Conservation (phyloP, 352 stramenopile species). For the Phytophthora pinifolia region DNA sequence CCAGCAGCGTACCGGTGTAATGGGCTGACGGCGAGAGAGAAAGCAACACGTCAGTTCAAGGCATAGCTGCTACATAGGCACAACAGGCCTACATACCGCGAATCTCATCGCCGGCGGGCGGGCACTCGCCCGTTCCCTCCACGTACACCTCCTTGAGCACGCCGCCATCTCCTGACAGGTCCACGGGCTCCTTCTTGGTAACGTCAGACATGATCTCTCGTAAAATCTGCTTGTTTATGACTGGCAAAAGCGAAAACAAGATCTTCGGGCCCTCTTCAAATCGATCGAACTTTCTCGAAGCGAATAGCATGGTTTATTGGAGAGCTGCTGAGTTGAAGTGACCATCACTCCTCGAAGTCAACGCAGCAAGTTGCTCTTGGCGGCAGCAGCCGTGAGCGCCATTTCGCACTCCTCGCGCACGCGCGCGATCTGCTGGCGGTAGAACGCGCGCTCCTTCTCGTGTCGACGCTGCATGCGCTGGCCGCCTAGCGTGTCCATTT, state of each 20-base stretch:
- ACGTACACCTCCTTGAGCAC: conserved; percentile 92
- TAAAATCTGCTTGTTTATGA: not conserved
- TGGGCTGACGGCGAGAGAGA: too few relatives aligned
- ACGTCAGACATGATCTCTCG: conserved; percentile 35
- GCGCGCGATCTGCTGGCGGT: conserved; percentile 62
- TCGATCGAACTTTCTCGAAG: too few relatives aligned
- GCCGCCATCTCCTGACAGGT: conserved; percentile 88
- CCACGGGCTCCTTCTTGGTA: conserved; percentile 44
- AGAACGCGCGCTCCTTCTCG: conserved; percentile 50
- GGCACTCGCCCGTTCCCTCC: conserved; percentile 84
- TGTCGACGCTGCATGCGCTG: conserved; percentile 56
- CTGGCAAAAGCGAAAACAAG: too few relatives aligned
- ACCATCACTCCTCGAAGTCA: conserved; percentile 17
- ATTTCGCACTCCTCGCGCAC: conserved; percentile 68
- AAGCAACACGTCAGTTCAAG: too few relatives aligned
- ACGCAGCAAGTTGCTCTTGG: conserved; percentile 73
- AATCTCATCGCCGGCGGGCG: conserved; percentile 80
- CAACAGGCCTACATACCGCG: too few relatives aligned
- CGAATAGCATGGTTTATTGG: too few relatives aligned
- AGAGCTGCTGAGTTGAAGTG: too few relatives aligned
- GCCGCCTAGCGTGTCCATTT: conserved; percentile 46
- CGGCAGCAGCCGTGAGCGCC: conserved; percentile 57
- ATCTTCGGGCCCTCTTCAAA: too few relatives aligned
- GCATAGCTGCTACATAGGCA: too few relatives aligned
- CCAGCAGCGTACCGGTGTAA: conserved; percentile 95